phyloP scores from a whole-genome alignment of 1,139 yeast species.

The Blastobotrys elegans region DNA sequence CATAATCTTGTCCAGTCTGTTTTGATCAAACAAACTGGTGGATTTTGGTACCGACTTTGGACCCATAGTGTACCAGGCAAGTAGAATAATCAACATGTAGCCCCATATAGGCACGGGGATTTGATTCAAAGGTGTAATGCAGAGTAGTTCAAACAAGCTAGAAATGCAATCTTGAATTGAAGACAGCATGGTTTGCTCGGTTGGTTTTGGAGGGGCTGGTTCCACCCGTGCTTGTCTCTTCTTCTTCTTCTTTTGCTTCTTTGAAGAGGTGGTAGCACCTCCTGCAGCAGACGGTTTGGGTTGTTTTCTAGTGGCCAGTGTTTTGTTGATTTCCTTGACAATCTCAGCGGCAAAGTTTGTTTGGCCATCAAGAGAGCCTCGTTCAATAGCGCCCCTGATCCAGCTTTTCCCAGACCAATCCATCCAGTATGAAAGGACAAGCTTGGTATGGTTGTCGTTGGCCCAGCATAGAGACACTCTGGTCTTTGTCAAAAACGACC shows the following conservation, averaged over 20 bases:
- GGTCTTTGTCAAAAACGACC: slow-evolving; percentile 70
- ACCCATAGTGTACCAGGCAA: slow-evolving; percentile 22
- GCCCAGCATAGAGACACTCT: slow-evolving; percentile 71
- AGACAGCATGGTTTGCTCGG: not conserved
- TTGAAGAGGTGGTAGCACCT: not conserved
- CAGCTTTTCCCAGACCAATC: slow-evolving; percentile 94
- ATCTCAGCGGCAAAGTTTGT: slow-evolving; percentile 59
- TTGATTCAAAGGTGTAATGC: slow-evolving; percentile 19
- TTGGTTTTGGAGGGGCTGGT: too few species aligned
- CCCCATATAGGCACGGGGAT: slow-evolving; percentile 21
- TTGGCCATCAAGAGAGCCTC: slow-evolving; percentile 90
- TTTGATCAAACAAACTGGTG: slow-evolving; percentile 16
- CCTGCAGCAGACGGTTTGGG: slow-evolving; percentile 25
- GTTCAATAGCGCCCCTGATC: slow-evolving; percentile 88
- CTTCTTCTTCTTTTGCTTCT: slow-evolving; percentile 13
- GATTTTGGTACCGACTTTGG: slow-evolving; percentile 13
- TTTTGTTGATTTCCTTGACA: slow-evolving; percentile 51
- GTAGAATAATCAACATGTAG: slow-evolving; percentile 15
- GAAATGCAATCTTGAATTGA: not conserved
- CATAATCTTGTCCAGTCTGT: slow-evolving; percentile 18
- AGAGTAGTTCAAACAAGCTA: not conserved
- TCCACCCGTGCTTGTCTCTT: not conserved
- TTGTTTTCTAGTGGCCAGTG: slow-evolving; percentile 29
- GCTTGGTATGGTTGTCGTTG: slow-evolving; percentile 56
- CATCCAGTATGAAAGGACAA: slow-evolving; percentile 61